A percentile compares a stretch with the other conserved stretches of the same genome.
These are phyloP conservation scores for Cytidiella melzeri DNA, from an alignment of 768 basidiomycete species.

Conservation along the genomic window DNA sequence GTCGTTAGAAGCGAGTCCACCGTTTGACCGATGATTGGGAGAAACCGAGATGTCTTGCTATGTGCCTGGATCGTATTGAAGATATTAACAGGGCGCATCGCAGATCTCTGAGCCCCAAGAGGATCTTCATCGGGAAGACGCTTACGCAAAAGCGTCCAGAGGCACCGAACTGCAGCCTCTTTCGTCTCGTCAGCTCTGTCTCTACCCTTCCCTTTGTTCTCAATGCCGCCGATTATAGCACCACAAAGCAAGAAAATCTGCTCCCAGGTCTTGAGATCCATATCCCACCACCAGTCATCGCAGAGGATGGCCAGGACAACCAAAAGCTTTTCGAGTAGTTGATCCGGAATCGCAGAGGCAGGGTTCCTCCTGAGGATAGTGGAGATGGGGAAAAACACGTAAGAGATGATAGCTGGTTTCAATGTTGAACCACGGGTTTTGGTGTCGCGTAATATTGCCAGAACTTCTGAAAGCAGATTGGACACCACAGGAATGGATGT, in stretches of 20 bases:
- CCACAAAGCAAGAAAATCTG: constrained; percentile 78
- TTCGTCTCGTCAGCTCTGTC: constrained; percentile 78
- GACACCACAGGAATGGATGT: constrained; percentile 41
- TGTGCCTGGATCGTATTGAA: constrained; percentile 36
- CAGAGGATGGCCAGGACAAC: constrained; percentile 50
- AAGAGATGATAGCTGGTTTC: constrained; percentile 62
- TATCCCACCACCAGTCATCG: constrained; percentile 81
- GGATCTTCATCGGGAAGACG: constrained; percentile 37
- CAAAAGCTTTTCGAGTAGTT: constrained; percentile 71
- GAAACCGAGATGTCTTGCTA: constrained; percentile 43
- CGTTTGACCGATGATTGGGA: constrained; percentile 80
- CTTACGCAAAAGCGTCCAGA: constrained; percentile 56
- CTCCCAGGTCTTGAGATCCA: constrained; percentile 70
- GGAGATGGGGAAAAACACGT: constrained; percentile 84
- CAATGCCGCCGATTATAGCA: constrained; percentile 57
- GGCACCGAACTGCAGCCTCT: constrained; percentile 62
- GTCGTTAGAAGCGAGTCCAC: constrained; percentile 64
- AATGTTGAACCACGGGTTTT: constrained; percentile 35
- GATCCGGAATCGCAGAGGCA: constrained; percentile 65
- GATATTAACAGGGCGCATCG: constrained; percentile 16
- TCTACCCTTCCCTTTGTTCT: constrained; percentile 61
- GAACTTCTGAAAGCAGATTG: constrained; percentile 49
- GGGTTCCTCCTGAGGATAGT: constrained; percentile 75
- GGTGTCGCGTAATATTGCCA: constrained; percentile 39
- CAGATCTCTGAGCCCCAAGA: constrained; percentile 11